Evolutionary conservation across 2,329 filamentous ascomycete genomes (phyloP).

Genomic region (Chalara sp.): DNA sequence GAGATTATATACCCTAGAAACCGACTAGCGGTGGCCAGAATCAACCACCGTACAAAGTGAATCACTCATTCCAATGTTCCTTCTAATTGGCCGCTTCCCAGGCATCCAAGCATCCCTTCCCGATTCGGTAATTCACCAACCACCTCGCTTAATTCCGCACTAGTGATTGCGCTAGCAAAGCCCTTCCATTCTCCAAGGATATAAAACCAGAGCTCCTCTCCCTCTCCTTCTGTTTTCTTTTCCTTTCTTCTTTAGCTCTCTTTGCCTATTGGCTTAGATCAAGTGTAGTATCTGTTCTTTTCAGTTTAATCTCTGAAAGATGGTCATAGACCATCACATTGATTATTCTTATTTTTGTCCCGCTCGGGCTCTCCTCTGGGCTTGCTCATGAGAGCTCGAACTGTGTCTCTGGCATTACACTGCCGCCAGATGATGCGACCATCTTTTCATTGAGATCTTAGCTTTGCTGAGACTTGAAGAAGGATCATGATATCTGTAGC

Average conservation of each 20-base stretch:
- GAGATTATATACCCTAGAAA: no score
- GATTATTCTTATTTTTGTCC: slow-evolving; percentile 79
- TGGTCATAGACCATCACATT: slow-evolving; percentile 61
- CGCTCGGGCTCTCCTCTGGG: slow-evolving; percentile 53
- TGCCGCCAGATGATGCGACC: slow-evolving; percentile 65
- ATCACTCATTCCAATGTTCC: no score
- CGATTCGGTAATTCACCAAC: no score
- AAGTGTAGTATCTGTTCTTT: slow-evolving; percentile 92
- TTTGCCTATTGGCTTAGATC: slow-evolving; percentile 71
- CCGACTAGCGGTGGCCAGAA: no score
- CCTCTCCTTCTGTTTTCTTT: neutral
- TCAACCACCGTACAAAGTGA: no score
- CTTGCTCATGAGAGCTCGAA: slow-evolving; percentile 62
- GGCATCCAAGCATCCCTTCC: no score
- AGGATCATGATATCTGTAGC: slow-evolving; percentile 26
- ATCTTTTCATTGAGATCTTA: slow-evolving; percentile 48
- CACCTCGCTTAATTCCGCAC: no score
- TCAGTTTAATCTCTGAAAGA: slow-evolving; percentile 95
- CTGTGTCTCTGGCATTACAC: slow-evolving; percentile 73
- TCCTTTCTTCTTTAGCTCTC: slow-evolving; percentile 39
- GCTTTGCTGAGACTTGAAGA: slow-evolving; percentile 50
- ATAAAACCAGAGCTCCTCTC: no score
- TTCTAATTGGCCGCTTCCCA: no score
- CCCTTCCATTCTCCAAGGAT: neutral
- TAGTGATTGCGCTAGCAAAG: neutral